Evolutionary conservation across 2,329 filamentous ascomycete genomes (phyloP), one percentile per base, ranked within the genome.

Genomic region (Trichoderma lentiforme): DNA sequence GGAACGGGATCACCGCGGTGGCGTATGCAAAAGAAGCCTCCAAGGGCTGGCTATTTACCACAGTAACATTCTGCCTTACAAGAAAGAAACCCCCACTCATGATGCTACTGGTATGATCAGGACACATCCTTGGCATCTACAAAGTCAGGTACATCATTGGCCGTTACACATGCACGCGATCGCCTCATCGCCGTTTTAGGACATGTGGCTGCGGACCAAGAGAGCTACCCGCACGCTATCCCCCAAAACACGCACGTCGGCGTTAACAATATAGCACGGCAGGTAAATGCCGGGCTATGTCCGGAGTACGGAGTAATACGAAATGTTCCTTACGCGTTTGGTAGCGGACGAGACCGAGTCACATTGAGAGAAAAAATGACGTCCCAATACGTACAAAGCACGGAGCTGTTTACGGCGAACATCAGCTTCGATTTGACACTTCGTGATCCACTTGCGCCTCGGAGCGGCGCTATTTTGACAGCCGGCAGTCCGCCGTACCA

Each of bases 271-370:
- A 39, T 36, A 64, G n/a, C 39, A 32, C 26, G 26, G 39, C 62
- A 65, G 3, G 28, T 18, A 65, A 64, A 47, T 64, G 61, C 61
- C 61, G 61, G 14, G 62, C 43, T 30, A 21, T 43, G 15, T 14
- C 65, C 65, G 65, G 56, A 32, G 53, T 68, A 57, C 53, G 65
- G 65, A 60, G 36, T 43, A 32, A 47, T 32, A 60, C 36, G 12
- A 47, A 68, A 68, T 68, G 53, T 30, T 60, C 65, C 65, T 28
- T 68, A 68, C 64, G 64, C 51, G 53, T 68, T 43, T 68, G 36
- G 26, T 34, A 9, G 21, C 65, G n/a, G 18, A 24, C 21, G 12
- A 12, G 21, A 18, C 18, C 47, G 43, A 8, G 8, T 24, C 21
- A 67, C 30, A 51, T 18, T 65, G 32, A 15, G 18, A 14, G 21